Base-by-base conservation (phyloP, 768 basidiomycete species). In the Lactarius psammicola region DNA sequence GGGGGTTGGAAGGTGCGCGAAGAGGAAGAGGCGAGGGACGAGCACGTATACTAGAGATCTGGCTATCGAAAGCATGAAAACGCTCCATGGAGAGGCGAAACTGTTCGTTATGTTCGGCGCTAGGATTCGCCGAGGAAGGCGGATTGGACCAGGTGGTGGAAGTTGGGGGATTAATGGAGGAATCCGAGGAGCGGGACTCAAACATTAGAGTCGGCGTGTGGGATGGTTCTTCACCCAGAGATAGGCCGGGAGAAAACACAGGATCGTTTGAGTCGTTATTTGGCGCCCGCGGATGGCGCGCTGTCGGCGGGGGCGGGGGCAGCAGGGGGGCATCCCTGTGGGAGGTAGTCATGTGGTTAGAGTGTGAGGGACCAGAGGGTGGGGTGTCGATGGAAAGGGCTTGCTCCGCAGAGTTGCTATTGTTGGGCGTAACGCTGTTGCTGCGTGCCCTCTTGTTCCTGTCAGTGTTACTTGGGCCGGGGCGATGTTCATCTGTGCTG, bases 61-160 rank as follows among this genome's bases (percentile, higher is more conserved):
- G 67, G 49, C 69, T 70, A 57, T 70, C 69, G 51, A 70, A 70
- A 2, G 69, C 67, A 58, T 65, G 68, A 26, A 70, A 70, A 28
- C 69, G 63, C 56, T 70, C 69, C 69, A 70, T 70, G 36, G 69
- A 70, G 20, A 65, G 57, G 23, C 67, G 59, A 56, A 70, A 70
- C 51, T 70, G 67, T 20, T 70, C 69, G 62, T 63, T 69, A 57
- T 60, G 60, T n/a, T 60, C 60, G 13, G 38, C 23, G 26, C 5
- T 44, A 18, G 68, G 17, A 31, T 44, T 60, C 9, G 44, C 46
- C 9, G 59, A 51, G 36, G 63, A 59, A 46, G 59, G 36, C 2
- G 62, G 51, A 51, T 54, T 56, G 40, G 62, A 44, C 62, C 59
- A 60, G 34, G 23, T 26, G 11, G 64, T 56, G 30, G 64, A 42